Conservation (phyloP, 305 asterid genomes). For the Rubia peregrina region DNA sequence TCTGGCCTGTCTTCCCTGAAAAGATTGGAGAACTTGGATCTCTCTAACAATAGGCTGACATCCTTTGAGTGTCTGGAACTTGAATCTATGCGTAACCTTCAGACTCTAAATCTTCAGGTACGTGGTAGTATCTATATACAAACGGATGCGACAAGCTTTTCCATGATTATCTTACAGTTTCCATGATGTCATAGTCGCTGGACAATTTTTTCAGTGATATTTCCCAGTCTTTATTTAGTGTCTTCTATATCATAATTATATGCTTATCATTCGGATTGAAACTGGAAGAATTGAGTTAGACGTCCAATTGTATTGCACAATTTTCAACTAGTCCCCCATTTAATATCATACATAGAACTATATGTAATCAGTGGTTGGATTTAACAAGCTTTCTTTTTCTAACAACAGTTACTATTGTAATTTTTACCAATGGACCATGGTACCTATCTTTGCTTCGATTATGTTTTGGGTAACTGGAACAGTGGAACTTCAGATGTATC, state of each 20-base stretch:
- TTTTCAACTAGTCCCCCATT: not conserved
- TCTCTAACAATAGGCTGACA: conserved; percentile 67
- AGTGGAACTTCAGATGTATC: conserved; percentile 12
- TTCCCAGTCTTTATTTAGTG: not conserved
- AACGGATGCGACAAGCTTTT: not conserved
- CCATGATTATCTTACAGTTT: not conserved
- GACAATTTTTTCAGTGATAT: not conserved
- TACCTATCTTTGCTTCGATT: not conserved
- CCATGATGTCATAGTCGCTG: not conserved
- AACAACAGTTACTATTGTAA: not conserved
- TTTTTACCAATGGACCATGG: too few species aligned
- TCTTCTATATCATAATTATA: not conserved
- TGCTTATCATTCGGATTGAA: not conserved
- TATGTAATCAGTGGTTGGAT: not conserved
- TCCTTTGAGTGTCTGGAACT: conserved; percentile 69
- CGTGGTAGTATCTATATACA: conserved; percentile 13
- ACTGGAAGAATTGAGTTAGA: not conserved
- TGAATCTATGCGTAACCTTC: conserved; percentile 64
- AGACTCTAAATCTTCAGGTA: conserved; percentile 68
- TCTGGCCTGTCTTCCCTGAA: conserved; percentile 48
- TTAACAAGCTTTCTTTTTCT: not conserved
- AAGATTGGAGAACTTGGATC: conserved; percentile 74
- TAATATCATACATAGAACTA: not conserved
- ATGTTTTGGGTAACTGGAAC: not conserved
- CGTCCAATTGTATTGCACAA: too few species aligned